Evolutionary conservation across 139 green algal species (phyloP).

Genomic region (Asterochloris sp.): DNA sequence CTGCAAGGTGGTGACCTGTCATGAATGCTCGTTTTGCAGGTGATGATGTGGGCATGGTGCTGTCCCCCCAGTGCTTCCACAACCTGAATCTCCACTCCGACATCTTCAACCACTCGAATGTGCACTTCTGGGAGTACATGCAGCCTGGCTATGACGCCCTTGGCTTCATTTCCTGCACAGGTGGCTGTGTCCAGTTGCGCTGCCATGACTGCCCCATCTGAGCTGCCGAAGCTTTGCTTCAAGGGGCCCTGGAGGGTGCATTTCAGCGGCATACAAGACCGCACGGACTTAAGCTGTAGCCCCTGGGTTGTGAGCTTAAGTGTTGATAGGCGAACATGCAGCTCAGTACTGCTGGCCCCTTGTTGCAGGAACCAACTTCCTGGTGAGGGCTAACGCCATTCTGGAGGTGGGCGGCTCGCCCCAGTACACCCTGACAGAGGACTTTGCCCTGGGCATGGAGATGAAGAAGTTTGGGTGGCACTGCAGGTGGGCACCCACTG

Average conservation of each 20-base stretch:
- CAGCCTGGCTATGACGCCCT: slow-evolving; percentile 62
- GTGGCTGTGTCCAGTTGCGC: not conserved
- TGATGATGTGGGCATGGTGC: slow-evolving; percentile 26
- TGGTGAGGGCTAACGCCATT: slow-evolving; percentile 57
- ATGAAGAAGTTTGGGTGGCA: slow-evolving; percentile 58
- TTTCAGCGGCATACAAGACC: too few relatives aligned
- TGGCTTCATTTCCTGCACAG: slow-evolving; percentile 63
- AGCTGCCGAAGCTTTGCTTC: not conserved
- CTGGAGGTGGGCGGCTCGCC: slow-evolving; percentile 66
- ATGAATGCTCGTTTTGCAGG: not conserved
- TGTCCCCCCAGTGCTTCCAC: slow-evolving; percentile 63
- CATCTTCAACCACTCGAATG: slow-evolving; percentile 88
- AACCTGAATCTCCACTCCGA: slow-evolving; percentile 71
- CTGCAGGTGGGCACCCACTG: slow-evolving; percentile 1
- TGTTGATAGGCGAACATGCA: not conserved
- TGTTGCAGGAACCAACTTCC: slow-evolving; percentile 61
- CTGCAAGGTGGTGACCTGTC: too few relatives aligned
- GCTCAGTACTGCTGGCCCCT: not conserved
- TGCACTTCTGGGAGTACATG: slow-evolving; percentile 73
- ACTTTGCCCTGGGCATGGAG: slow-evolving; percentile 73
- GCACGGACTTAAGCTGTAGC: too few relatives aligned
- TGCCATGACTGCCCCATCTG: too few relatives aligned
- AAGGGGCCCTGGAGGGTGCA: too few relatives aligned
- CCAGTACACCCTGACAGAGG: slow-evolving; percentile 73
- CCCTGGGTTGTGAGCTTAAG: too few relatives aligned